These are phyloP conservation scores for Cladobotryum mycophilum DNA, from an alignment of 2,329 filamentous ascomycete genomes.

Conservation along the genomic window DNA sequence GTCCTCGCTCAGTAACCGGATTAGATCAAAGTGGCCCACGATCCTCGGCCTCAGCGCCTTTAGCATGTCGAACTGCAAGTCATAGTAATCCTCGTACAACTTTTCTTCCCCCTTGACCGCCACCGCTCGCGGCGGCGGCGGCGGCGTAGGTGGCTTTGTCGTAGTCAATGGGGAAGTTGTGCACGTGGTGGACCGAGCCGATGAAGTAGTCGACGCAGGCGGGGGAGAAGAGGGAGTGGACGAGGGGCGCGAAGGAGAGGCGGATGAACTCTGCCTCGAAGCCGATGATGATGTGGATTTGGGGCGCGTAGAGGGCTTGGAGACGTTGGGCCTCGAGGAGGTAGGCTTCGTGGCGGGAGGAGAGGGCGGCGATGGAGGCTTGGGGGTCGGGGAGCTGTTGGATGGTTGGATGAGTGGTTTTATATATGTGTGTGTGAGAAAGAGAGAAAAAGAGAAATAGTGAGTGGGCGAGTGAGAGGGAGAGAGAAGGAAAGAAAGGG, in stretches of 20 bases:
- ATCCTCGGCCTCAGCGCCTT: conserved; percentile 63
- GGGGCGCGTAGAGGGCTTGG: conserved; percentile 58
- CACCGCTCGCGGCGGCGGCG: conserved; percentile 22
- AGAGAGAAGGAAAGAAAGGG: background rate
- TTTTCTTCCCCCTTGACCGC: conserved; percentile 51
- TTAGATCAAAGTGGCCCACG: conserved; percentile 91
- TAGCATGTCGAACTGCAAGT: conserved; percentile 80
- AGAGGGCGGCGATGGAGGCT: conserved; percentile 41
- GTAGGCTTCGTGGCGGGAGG: conserved; percentile 61
- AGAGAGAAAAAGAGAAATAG: too few relatives aligned
- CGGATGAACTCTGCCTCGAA: conserved; percentile 95
- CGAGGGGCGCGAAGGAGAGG: conserved; percentile 50
- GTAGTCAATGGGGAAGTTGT: conserved; percentile 84
- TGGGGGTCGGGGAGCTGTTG: conserved; percentile 40
- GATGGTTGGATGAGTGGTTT: background rate
- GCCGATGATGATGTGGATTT: conserved; percentile 77
- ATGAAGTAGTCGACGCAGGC: conserved; percentile 81
- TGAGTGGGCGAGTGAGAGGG: background rate
- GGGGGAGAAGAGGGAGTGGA: conserved; percentile 56
- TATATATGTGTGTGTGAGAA: too few relatives aligned
- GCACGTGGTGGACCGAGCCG: conserved; percentile 86
- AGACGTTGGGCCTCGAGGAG: conserved; percentile 69
- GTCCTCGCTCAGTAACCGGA: conserved; percentile 69
- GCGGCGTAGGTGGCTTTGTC: conserved; percentile 59
- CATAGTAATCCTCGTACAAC: conserved; percentile 82